A percentile compares a stretch with the other conserved stretches of the same genome.
These are phyloP conservation scores for Populus deltoides DNA, from an alignment of 345 rosid species.

Conservation along the genomic window DNA sequence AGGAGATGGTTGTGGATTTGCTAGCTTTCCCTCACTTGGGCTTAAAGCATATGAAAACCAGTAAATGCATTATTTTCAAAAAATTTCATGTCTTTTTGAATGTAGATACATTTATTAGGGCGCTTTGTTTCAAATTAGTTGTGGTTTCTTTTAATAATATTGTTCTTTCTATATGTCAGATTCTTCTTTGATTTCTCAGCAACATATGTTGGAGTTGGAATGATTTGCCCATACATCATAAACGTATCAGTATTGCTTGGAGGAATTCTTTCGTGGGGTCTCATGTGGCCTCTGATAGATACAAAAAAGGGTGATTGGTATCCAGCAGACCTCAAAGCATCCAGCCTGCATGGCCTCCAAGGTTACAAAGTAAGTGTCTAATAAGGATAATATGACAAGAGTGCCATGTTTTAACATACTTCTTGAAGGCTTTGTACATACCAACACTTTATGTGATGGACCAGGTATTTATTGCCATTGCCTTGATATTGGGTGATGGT, in stretches of 20 bases:
- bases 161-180: conserved; percentile 3
- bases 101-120: not conserved
- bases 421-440: not conserved
- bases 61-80: not conserved
- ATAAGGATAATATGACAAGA: not conserved
- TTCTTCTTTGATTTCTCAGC: conserved; percentile 69
- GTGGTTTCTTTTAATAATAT: not conserved
- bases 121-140: not conserved
- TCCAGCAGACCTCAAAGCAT: conserved; percentile 29
- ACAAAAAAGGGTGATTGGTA: conserved; percentile 57
- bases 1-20: conserved; percentile 32
- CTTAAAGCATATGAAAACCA: conserved; percentile 25
- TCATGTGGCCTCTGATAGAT: conserved; percentile 76
- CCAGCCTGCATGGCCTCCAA: conserved; percentile 7
- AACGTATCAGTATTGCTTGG: conserved; percentile 64
- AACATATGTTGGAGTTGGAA: conserved; percentile 78
- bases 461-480: not conserved
- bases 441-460: not conserved
- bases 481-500: not conserved
- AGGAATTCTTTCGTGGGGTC: conserved; percentile 68
- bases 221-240: conserved; percentile 72
- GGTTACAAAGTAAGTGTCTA: not conserved
- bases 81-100: not conserved
- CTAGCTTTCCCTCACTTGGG: conserved; percentile 26
- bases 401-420: not conserved